Percentiles rank a stretch among this genome's conserved stretches.
Conservation (phyloP, 1,284 basidiomycete genomes). For the Cutaneotrichosporon spelunceum region DNA sequence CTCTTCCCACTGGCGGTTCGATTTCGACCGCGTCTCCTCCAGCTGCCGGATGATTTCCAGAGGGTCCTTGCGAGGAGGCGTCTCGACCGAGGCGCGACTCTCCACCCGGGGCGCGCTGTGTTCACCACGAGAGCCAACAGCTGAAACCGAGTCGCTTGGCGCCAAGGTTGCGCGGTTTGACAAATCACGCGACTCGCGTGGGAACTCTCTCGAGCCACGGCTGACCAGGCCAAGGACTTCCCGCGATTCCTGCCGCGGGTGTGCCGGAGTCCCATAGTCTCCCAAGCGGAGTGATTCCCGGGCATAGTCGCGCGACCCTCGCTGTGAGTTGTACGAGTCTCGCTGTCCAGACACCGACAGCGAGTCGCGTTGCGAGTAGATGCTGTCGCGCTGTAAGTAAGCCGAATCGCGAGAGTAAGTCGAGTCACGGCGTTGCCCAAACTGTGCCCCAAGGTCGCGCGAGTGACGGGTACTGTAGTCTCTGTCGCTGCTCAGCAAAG, state of each 20-base stretch:
- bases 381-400: constrained; percentile 2
- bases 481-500: constrained; percentile 55
- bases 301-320: constrained; percentile 2
- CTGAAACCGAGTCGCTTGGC: constrained; percentile 44
- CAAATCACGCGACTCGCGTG: constrained; percentile 14
- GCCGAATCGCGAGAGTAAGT: constrained; percentile 3
- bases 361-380: constrained; percentile 6
- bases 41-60: constrained; percentile 40
- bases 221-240: background rate
- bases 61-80: constrained; percentile 34
- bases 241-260: background rate
- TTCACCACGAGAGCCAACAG: constrained; percentile 28
- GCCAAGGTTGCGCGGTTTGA: constrained; percentile 17
- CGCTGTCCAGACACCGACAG: background rate
- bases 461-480: constrained; percentile 14
- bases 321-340: constrained; percentile 7
- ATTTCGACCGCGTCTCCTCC: constrained; percentile 34
- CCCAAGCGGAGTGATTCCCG: background rate
- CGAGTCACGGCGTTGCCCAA: constrained; percentile 9
- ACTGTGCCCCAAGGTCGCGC: constrained; percentile 7
- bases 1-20: constrained; percentile 40
- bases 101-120: constrained; percentile 3
- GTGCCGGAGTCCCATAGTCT: background rate
- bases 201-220: constrained; percentile 5
- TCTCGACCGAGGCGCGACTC: background rate